A percentile compares a stretch with the other conserved stretches of the same genome.
Evolutionary conservation across 495 filamentous ascomycete genomes (phyloP).

Genomic region (Acidomyces sp.): DNA sequence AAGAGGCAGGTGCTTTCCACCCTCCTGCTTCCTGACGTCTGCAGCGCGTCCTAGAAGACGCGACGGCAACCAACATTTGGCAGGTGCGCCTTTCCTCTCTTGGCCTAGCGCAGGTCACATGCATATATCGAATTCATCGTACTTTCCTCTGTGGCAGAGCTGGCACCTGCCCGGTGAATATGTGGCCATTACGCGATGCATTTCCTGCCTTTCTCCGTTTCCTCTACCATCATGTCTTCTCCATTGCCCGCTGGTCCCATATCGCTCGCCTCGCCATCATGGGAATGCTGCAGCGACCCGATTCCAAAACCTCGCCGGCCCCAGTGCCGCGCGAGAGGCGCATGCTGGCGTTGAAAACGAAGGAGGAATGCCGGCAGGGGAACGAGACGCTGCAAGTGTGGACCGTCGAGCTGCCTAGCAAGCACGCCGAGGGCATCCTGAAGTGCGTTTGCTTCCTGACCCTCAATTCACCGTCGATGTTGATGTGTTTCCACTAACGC

Average conservation of each 20-base stretch:
- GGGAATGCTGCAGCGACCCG: slow-evolving; percentile 2
- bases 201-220: not conserved
- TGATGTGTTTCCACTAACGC: not conserved
- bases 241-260: too few species aligned
- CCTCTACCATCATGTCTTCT: slow-evolving; percentile 6
- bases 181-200: too few species aligned
- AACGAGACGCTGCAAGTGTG: slow-evolving; percentile 19
- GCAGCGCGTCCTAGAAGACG: too few species aligned
- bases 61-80: too few species aligned
- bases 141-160: too few species aligned
- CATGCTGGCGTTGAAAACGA: slow-evolving; percentile 18
- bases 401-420: slow-evolving; percentile 21
- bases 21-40: too few species aligned
- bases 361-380: slow-evolving; percentile 17
- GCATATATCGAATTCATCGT: too few species aligned
- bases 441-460: slow-evolving; percentile 9
- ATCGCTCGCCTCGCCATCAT: slow-evolving; percentile 7
- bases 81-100: too few species aligned
- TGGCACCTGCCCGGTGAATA: not conserved
- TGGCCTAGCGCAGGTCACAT: too few species aligned
- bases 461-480: not conserved
- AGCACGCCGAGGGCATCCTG: slow-evolving; percentile 20
- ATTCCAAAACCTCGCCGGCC: slow-evolving; percentile 1
- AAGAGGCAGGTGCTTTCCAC: too few species aligned
- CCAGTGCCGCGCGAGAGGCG: not conserved